Conservation (phyloP, 768 basidiomycete genomes). For the Boletus speciosus region DNA sequence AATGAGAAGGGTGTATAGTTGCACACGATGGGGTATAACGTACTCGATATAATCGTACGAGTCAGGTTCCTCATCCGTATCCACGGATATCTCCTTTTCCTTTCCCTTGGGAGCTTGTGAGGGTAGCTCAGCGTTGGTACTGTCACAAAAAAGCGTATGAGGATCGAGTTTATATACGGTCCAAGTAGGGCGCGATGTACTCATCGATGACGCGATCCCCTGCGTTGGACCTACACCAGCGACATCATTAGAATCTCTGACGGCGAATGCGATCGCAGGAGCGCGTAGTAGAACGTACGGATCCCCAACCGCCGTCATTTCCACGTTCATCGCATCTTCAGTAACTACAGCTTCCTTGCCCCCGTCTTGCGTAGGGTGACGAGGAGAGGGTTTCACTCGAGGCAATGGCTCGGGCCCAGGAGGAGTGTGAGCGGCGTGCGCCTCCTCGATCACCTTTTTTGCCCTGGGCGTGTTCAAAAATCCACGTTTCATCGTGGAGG, state of each 20-base stretch:
- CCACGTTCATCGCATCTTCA: neutral
- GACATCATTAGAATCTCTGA: neutral
- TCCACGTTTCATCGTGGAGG: constrained; percentile 20
- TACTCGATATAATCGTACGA: neutral
- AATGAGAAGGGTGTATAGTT: neutral
- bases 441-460: constrained; percentile 11
- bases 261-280: neutral
- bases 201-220: neutral
- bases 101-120: neutral
- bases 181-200: neutral
- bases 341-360: too few species aligned
- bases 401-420: neutral
- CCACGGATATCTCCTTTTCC: neutral
- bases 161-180: neutral
- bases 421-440: neutral
- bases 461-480: constrained; percentile 14
- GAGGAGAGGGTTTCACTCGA: neutral
- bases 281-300: neutral
- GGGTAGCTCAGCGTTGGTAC: neutral
- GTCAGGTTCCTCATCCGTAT: neutral
- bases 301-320: neutral
- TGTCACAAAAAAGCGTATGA: neutral
- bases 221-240: neutral
- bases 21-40: neutral
- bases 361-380: neutral